Conservation (phyloP, 2,329 filamentous ascomycete species). For the Aspergillus ochraceoroseus region DNA sequence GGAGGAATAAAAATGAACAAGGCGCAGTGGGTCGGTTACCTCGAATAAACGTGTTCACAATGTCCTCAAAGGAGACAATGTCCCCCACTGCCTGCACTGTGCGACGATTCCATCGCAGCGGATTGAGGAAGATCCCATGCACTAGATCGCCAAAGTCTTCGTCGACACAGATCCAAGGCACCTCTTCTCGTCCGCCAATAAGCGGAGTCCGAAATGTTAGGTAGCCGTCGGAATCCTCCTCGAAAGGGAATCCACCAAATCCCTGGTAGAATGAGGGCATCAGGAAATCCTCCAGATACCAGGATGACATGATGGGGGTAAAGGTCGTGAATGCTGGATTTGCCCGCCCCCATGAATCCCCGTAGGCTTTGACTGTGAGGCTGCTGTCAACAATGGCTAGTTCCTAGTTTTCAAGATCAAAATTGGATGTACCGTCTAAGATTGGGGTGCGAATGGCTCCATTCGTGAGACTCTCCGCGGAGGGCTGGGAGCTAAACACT, state of each 20-base stretch:
- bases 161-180: slow-evolving; percentile 40
- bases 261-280: slow-evolving; percentile 31
- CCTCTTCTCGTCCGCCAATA: slow-evolving; percentile 40
- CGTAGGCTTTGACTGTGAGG: slow-evolving; percentile 31
- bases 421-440: slow-evolving; percentile 36
- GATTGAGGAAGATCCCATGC: slow-evolving; percentile 44
- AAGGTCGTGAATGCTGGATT: slow-evolving; percentile 35
- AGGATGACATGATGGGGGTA: slow-evolving; percentile 37
- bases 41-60: too few relatives aligned
- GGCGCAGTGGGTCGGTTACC: too few relatives aligned
- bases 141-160: slow-evolving; percentile 47
- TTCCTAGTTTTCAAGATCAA: too few relatives aligned
- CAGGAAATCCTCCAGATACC: slow-evolving; percentile 46
- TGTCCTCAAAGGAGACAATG: too few relatives aligned
- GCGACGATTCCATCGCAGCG: slow-evolving; percentile 35
- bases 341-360: slow-evolving; percentile 38
- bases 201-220: slow-evolving; percentile 37
- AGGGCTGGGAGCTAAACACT: slow-evolving; percentile 36
- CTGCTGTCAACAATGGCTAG: slow-evolving; percentile 5
- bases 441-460: slow-evolving; percentile 31
- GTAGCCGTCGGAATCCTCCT: slow-evolving; percentile 34
- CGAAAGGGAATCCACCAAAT: slow-evolving; percentile 43
- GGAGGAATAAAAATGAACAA: too few relatives aligned
- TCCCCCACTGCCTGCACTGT: slow-evolving; percentile 41
- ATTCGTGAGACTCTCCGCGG: slow-evolving; percentile 32